These are phyloP conservation scores for Tylopilus plumbeoviolaceoides DNA, from an alignment of 768 basidiomycete genomes.

Conservation along the genomic window DNA sequence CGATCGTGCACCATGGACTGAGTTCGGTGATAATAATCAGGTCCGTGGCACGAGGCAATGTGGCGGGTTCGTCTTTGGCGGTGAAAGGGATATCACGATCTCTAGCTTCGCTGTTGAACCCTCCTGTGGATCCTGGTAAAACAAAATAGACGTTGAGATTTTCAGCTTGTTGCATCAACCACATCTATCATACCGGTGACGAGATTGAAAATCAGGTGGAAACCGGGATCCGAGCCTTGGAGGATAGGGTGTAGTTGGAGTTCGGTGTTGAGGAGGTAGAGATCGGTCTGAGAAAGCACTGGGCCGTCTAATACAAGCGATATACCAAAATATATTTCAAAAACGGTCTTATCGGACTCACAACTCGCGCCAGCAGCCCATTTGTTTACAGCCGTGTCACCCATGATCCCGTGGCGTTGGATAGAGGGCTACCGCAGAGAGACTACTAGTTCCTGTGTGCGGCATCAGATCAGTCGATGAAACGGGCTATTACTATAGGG, in stretches of 20 bases:
- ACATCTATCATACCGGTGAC: conserved; percentile 47
- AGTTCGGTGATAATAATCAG: conserved; percentile 55
- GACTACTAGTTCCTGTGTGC: neutral
- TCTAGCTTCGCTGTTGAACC: conserved; percentile 56
- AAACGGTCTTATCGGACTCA: conserved; percentile 17
- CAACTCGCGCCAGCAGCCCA: conserved; percentile 36
- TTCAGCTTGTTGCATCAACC: neutral
- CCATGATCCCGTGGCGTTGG: conserved; percentile 18
- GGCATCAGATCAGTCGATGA: neutral
- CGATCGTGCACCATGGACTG: conserved; percentile 77
- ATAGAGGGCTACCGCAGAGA: neutral
- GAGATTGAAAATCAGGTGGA: conserved; percentile 72
- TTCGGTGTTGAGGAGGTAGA: conserved; percentile 70
- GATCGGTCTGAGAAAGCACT: conserved; percentile 72
- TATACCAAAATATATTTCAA: neutral
- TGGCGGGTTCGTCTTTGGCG: conserved; percentile 60
- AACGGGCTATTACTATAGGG: neutral
- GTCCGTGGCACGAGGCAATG: conserved; percentile 59
- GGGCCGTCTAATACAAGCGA: conserved; percentile 57
- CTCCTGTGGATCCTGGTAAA: conserved; percentile 50
- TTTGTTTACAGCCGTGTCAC: conserved; percentile 28
- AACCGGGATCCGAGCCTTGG: conserved; percentile 39
- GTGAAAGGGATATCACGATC: conserved; percentile 55
- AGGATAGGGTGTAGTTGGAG: conserved; percentile 76
- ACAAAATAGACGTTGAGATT: neutral